phyloP scores from a whole-genome alignment of 2,329 filamentous ascomycete genomes.

The Ambrosiella beaveri region DNA sequence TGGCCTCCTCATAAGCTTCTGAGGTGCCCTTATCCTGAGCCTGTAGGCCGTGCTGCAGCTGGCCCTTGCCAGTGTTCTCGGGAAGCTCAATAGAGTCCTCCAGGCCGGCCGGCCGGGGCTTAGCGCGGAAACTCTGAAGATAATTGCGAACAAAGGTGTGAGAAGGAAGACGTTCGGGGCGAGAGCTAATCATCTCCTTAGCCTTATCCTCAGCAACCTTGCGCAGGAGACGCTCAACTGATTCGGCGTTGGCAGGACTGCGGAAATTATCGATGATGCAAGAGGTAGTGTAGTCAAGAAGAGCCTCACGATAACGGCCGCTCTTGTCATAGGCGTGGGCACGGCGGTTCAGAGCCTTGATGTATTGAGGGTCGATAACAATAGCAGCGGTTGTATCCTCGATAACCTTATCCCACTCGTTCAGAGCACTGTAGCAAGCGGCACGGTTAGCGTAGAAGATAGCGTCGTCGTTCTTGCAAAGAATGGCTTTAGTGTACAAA shows the following conservation, averaged over 20 bases:
- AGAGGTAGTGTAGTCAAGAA: constrained; percentile 94
- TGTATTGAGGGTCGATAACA: constrained; percentile 82
- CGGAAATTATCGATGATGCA: constrained; percentile 98
- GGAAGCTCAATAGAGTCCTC: constrained; percentile 65
- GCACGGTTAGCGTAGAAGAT: constrained; percentile 99
- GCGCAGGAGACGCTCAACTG: constrained; percentile 85
- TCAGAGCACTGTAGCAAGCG: constrained; percentile 87
- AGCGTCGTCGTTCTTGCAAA: constrained; percentile 93
- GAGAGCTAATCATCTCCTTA: constrained; percentile 73
- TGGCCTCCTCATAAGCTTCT: constrained; percentile 81
- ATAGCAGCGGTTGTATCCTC: constrained; percentile 93
- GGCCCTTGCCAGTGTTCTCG: constrained; percentile 64
- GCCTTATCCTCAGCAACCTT: constrained; percentile 93
- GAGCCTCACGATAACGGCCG: constrained; percentile 76
- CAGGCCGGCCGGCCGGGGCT: constrained; percentile 61
- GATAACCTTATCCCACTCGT: constrained; percentile 88
- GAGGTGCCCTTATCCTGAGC: constrained; percentile 73
- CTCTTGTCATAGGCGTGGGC: constrained; percentile 95
- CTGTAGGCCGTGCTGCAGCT: constrained; percentile 67
- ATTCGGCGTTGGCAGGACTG: constrained; percentile 73
- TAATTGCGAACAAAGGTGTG: constrained; percentile 97
- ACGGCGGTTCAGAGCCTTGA: constrained; percentile 92
- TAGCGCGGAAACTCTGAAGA: constrained; percentile 88
- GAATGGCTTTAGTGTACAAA: constrained; percentile 85
- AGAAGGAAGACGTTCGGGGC: constrained; percentile 75